Conservation (phyloP, 2,329 filamentous ascomycete species). For the Hymenotorrendiella dingleyae region DNA sequence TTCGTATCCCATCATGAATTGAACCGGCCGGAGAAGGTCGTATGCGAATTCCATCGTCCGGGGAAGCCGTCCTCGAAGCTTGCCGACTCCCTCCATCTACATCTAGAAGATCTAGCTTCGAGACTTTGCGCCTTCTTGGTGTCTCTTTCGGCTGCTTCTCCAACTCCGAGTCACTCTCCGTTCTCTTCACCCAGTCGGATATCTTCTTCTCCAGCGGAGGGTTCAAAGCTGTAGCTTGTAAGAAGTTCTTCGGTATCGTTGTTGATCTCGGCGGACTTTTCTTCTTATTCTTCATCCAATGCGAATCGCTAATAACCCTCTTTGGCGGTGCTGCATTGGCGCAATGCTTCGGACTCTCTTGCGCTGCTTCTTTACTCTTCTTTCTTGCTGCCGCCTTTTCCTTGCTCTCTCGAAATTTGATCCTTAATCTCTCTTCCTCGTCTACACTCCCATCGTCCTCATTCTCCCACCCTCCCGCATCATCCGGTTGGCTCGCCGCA, state of each 20-base stretch:
- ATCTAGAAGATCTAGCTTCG: slow-evolving; percentile 4
- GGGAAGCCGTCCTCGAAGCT: slow-evolving; percentile 21
- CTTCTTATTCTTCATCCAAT: slow-evolving; percentile 64
- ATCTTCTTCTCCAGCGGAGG: slow-evolving; percentile 54
- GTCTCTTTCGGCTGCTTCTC: slow-evolving; percentile 7
- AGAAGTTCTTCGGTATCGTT: slow-evolving; percentile 51
- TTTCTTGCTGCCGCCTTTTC: slow-evolving; percentile 10
- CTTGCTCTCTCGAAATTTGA: slow-evolving; percentile 29
- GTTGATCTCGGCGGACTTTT: slow-evolving; percentile 40
- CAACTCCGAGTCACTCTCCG: slow-evolving; percentile 7
- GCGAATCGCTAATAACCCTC: slow-evolving; percentile 85
- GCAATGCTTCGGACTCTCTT: slow-evolving; percentile 13
- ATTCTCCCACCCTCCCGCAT: slow-evolving; percentile 47
- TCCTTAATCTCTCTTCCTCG: slow-evolving; percentile 52
- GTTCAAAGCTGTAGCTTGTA: slow-evolving; percentile 47
- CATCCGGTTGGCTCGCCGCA: slow-evolving; percentile 51
- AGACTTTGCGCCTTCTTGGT: slow-evolving; percentile 6
- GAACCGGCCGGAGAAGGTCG: slow-evolving; percentile 26
- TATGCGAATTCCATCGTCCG: slow-evolving; percentile 38
- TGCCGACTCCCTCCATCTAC: slow-evolving; percentile 4
- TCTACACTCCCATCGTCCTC: slow-evolving; percentile 56
- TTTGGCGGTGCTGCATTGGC: slow-evolving; percentile 63
- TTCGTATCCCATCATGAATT: slow-evolving; percentile 17
- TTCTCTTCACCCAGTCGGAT: slow-evolving; percentile 49
- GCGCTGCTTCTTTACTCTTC: slow-evolving; percentile 28